A percentile compares a stretch with the other conserved stretches of the same genome.
phyloP scores from a whole-genome alignment of 108 stramenopile genomes.

The Stephanodiscus minutulus region DNA sequence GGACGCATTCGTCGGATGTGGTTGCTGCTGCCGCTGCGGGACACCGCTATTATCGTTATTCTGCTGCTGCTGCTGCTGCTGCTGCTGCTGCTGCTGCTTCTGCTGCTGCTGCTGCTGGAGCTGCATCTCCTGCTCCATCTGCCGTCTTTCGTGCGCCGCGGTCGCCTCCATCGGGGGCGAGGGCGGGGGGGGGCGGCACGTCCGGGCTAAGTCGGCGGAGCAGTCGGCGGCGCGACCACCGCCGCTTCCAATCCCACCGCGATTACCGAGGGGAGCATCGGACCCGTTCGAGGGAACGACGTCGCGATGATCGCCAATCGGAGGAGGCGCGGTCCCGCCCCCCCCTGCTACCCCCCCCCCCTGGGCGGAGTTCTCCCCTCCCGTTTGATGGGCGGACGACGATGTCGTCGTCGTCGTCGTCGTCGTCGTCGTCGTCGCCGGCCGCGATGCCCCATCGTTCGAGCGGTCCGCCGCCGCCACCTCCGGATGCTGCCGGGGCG shows the following conservation, averaged over 20 bases:
- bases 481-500: no score
- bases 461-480: no score
- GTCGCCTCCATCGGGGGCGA: background rate
- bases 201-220: background rate
- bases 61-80: no score
- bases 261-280: background rate
- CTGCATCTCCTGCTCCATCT: conserved; percentile 16
- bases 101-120: background rate
- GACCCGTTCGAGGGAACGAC: background rate
- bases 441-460: no score
- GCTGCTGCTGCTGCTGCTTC: no score
- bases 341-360: background rate
- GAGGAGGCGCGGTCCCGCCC: background rate
- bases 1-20: conserved; percentile 13
- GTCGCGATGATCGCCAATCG: background rate
- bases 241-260: background rate
- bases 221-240: background rate
- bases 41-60: background rate
- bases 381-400: background rate
- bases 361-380: background rate
- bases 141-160: conserved; percentile 3
- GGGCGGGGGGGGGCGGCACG: background rate
- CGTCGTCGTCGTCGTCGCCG: background rate
- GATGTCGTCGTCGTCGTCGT: background rate
- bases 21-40: conserved; percentile 8